These are phyloP conservation scores for Saccharomyces mikatae DNA, from an alignment of 805 yeast genomes.

Conservation along the genomic window DNA sequence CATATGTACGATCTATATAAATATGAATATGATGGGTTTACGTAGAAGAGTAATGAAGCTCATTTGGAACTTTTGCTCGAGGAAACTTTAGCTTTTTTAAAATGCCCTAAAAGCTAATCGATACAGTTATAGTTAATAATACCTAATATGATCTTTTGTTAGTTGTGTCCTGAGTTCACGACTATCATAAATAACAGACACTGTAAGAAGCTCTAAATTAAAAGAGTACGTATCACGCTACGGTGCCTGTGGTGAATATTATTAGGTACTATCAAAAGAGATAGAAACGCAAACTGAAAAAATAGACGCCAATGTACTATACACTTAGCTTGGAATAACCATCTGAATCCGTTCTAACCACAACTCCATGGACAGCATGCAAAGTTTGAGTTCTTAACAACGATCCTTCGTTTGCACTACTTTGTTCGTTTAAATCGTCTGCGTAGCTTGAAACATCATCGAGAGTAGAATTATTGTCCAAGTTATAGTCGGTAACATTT, in stretches of 20 bases:
- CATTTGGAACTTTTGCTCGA: neutral
- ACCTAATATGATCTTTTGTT: neutral
- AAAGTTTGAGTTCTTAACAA: neutral
- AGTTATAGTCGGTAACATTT: neutral
- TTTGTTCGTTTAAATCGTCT: neutral
- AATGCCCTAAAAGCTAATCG: neutral
- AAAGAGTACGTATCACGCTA: neutral
- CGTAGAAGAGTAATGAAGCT: neutral
- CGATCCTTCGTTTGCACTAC: neutral
- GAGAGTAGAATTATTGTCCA: neutral
- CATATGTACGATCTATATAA: neutral
- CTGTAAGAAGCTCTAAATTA: neutral
- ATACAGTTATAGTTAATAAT: neutral
- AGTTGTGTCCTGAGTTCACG: neutral
- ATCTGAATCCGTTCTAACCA: neutral
- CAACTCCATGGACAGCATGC: neutral
- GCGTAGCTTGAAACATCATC: neutral
- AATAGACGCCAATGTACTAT: neutral
- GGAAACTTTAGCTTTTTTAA: neutral
- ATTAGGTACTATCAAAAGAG: neutral
- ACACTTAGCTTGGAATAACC: neutral
- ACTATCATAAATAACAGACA: no score
- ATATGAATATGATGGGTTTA: neutral
- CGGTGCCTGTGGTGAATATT: neutral
- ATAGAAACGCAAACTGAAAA: neutral